Evolutionary conservation across 371 early-diverging fungal genomes (phyloP), one percentile per base, ranked within the genome.

Genomic region (Globomyces sp.): DNA sequence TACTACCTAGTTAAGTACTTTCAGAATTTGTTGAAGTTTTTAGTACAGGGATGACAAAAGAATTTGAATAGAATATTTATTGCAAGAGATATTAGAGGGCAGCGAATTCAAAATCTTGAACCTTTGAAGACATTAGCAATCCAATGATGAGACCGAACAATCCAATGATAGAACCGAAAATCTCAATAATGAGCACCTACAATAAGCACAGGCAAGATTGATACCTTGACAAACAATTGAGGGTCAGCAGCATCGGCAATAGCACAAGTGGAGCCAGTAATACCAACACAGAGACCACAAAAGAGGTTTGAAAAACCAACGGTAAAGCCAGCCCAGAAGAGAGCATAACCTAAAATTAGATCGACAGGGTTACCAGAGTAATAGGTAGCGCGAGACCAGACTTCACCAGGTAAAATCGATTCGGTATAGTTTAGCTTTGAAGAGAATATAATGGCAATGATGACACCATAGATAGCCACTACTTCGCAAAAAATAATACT

Each of bases 401-500:
- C 58, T 24, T 63, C 42, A 6, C 63, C 63, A 40, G 44, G 42
- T 49, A 37, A 39, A 43, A 57, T 57, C 10, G 42, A 11, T 52
- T 59, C 59, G 9, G 67, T 51, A 13, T 24, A 60, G 49, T 34
- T 67, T 9, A 95, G 74, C 75, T 95, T 95, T 24, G 92, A 83
- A 4, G 91, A 89, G 73, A 94, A 95, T 57, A 98, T 93, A 71
- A 98, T 96, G 51, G 96, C 94, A 87, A 96, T 94, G 73, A 98
- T 96, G 59, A 98, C 87, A 66, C 98, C 98, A 76, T 98, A 98
- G 70, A 98, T 98, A 68, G 96, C 98, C 5, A 98, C 98, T 67
- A 94, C 98, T 82, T 98, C 98, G 81, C 97, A 98, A 73, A 98
- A 96, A 79, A 96, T 95, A 67, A 98, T 93, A 68, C 93, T 76